phyloP scores from a whole-genome alignment of 495 filamentous ascomycete genomes.

The Acidomyces sp. region DNA sequence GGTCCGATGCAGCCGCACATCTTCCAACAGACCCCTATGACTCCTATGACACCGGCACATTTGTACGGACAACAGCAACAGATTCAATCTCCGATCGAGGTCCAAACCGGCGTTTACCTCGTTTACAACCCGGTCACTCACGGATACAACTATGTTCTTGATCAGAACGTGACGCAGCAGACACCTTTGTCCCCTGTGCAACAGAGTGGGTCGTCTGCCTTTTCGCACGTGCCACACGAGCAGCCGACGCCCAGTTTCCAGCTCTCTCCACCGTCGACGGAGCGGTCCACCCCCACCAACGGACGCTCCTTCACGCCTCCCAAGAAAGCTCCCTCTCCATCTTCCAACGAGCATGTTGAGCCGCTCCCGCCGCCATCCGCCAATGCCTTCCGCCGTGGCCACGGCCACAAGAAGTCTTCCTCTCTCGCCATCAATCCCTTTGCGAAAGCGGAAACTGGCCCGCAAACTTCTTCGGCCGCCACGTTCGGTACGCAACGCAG shows the following conservation, averaged over 20 bases:
- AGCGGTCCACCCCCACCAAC: conserved; percentile 33
- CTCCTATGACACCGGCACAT: conserved; percentile 37
- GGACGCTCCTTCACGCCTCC: conserved; percentile 56
- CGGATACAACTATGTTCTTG: conserved; percentile 62
- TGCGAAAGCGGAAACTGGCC: conserved; percentile 49
- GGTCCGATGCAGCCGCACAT: conserved; percentile 29
- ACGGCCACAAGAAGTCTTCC: conserved; percentile 85
- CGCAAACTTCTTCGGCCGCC: conserved; percentile 48
- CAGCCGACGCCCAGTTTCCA: conserved; percentile 41
- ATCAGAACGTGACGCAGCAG: conserved; percentile 40
- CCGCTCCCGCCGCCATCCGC: conserved; percentile 69
- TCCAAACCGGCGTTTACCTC: conserved; percentile 63
- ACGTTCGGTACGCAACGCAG: conserved; percentile 32
- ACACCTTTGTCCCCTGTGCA: conserved; percentile 26
- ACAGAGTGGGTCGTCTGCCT: conserved; percentile 18
- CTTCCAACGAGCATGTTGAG: conserved; percentile 38
- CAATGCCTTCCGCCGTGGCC: conserved; percentile 78
- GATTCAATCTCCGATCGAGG: conserved; percentile 57
- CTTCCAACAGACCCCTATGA: conserved; percentile 29
- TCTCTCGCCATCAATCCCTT: conserved; percentile 57
- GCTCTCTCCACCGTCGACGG: conserved; percentile 12
- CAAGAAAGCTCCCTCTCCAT: conserved; percentile 48
- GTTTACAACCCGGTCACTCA: conserved; percentile 74
- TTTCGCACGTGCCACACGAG: conserved; percentile 21
- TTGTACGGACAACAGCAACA: conserved; percentile 57